Percentiles rank a stretch among this genome's conserved stretches.
phyloP scores from a whole-genome alignment of 306 rosid species.

The Cucurbita argyrosperma region DNA sequence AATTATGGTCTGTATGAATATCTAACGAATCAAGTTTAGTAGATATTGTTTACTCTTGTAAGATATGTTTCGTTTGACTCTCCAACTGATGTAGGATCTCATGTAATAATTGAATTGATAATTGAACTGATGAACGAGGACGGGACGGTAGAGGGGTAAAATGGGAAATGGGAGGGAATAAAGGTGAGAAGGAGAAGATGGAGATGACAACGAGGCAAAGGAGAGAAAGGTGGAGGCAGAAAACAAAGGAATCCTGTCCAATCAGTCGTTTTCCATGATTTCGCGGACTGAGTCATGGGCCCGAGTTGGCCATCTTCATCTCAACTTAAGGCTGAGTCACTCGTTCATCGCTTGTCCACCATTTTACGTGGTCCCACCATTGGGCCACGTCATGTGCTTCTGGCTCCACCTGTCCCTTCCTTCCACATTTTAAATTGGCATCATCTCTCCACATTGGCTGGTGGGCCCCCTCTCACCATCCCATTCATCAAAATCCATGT shows the following conservation, averaged over 20 bases:
- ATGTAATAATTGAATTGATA: no score
- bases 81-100: no score
- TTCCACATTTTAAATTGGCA: neutral
- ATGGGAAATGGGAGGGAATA: conserved; percentile 10
- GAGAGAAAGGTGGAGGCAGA: conserved; percentile 1
- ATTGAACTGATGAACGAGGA: neutral
- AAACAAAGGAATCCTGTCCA: conserved; percentile 21
- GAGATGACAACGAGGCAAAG: conserved; percentile 22
- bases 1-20: no score
- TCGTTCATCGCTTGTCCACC: neutral
- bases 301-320: neutral
- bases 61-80: no score
- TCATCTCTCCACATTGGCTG: neutral
- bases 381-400: neutral
- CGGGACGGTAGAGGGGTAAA: neutral
- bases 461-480: neutral
- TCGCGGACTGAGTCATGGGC: neutral
- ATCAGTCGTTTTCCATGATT: conserved; percentile 11
- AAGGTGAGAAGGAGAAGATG: neutral
- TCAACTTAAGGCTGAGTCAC: neutral
- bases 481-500: neutral
- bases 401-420: neutral
- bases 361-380: neutral
- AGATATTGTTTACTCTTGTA: no score
- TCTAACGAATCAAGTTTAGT: no score